Conservation (phyloP, 2,329 filamentous ascomycete genomes). For the Rhinocladiella mackenziei region DNA sequence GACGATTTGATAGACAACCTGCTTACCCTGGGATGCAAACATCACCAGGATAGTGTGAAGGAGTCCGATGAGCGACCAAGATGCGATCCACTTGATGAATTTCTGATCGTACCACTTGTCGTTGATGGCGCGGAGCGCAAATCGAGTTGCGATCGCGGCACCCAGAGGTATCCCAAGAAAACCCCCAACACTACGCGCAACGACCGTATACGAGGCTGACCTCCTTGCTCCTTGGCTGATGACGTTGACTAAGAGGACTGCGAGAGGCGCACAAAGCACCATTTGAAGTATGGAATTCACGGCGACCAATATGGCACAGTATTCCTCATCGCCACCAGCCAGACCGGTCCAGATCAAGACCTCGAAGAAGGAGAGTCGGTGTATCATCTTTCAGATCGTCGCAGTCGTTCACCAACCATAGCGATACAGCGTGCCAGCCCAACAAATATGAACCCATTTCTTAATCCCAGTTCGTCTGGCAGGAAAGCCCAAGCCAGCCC, state of each 20-base stretch:
- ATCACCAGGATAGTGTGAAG: constrained; percentile 83
- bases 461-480: constrained; percentile 47
- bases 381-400: no score
- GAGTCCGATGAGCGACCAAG: constrained; percentile 75
- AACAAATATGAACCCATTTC: constrained; percentile 71
- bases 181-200: constrained; percentile 75
- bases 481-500: constrained; percentile 50
- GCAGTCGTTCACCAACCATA: no score
- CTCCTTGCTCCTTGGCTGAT: constrained; percentile 53
- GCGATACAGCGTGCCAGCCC: constrained; percentile 82
- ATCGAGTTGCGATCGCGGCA: constrained; percentile 71
- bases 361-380: no score
- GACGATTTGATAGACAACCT: constrained; percentile 77
- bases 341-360: constrained; percentile 76
- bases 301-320: constrained; percentile 76
- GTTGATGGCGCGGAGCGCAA: constrained; percentile 55
- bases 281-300: constrained; percentile 73
- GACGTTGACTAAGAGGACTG: constrained; percentile 65
- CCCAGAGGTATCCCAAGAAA: constrained; percentile 82
- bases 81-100: constrained; percentile 67
- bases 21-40: constrained; percentile 74
- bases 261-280: constrained; percentile 66
- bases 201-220: constrained; percentile 54
- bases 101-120: constrained; percentile 60
- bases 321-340: constrained; percentile 72